Evolutionary conservation across 305 asterid species (phyloP).

Genomic region (Rubia peregrina): DNA sequence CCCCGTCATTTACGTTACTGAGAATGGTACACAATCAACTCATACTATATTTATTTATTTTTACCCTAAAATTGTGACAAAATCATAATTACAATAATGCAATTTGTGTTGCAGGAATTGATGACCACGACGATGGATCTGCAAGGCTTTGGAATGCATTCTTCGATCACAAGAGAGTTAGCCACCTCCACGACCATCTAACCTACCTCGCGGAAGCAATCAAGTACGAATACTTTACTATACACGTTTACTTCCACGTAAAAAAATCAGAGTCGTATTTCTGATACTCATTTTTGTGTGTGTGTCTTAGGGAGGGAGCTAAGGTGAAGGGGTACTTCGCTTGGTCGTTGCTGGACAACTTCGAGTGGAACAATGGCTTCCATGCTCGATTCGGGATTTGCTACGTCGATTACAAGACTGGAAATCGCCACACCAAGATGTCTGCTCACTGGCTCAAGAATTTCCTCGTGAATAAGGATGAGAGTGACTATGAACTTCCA

Average conservation of each 20-base stretch:
- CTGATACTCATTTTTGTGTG: background rate
- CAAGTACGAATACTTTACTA: background rate
- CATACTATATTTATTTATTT: background rate
- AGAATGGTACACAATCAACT: background rate
- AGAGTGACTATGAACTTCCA: background rate
- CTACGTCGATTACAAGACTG: constrained; percentile 8
- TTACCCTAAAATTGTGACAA: no score
- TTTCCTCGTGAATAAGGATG: background rate
- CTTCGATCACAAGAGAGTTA: constrained; percentile 3
- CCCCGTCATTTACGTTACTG: constrained; percentile 6
- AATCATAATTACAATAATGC: background rate
- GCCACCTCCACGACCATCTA: constrained; percentile 5
- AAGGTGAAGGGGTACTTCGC: constrained; percentile 6
- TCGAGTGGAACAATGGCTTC: constrained; percentile 7
- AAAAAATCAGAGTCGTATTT: background rate
- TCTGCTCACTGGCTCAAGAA: background rate
- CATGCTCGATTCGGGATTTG: constrained; percentile 1
- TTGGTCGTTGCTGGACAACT: constrained; percentile 7
- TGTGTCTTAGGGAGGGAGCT: background rate
- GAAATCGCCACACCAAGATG: background rate
- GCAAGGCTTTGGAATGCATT: constrained; percentile 5
- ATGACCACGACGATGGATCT: constrained; percentile 6
- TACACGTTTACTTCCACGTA: background rate
- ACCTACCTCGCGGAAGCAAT: background rate
- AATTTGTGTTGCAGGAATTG: background rate